phyloP scores from a whole-genome alignment of 2,329 filamentous ascomycete genomes.

The Thyridium curvatum region DNA sequence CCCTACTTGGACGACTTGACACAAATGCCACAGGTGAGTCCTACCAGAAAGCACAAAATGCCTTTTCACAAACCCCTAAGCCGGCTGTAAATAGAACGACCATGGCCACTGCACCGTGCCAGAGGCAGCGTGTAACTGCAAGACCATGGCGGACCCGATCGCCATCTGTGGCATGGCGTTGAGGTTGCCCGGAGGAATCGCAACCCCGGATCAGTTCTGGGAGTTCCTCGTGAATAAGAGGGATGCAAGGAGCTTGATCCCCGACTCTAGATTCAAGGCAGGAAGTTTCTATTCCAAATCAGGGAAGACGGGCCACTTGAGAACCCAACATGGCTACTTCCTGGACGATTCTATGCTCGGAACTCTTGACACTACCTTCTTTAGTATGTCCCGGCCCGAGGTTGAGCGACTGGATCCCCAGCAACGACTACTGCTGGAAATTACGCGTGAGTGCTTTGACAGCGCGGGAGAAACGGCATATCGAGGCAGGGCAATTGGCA shows the following conservation, averaged over 20 bases:
- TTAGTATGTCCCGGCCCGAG: constrained; percentile 16
- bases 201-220: constrained; percentile 19
- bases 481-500: constrained; percentile 11
- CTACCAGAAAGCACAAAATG: constrained; percentile 13
- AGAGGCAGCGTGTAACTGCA: too few relatives aligned
- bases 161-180: constrained; percentile 24
- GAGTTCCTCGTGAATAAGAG: constrained; percentile 21
- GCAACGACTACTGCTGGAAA: constrained; percentile 7
- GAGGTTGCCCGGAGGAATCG: constrained; percentile 21
- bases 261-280: constrained; percentile 18
- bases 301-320: constrained; percentile 3
- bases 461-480: constrained; percentile 16
- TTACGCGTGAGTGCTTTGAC: constrained; percentile 9
- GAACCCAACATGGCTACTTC: constrained; percentile 18
- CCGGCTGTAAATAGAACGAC: too few relatives aligned
- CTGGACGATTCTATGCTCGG: constrained; percentile 16
- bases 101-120: too few relatives aligned
- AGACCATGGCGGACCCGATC: constrained; percentile 12
- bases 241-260: constrained; percentile 15
- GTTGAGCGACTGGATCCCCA: constrained; percentile 18
- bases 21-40: constrained; percentile 4
- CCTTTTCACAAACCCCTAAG: too few relatives aligned
- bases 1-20: neutral
- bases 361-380: constrained; percentile 21
- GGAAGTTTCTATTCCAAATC: constrained; percentile 10